A percentile compares a stretch with the other conserved stretches of the same genome.
Evolutionary conservation across 2,329 filamentous ascomycete species (phyloP).

Genomic region (Metarhizium album): DNA sequence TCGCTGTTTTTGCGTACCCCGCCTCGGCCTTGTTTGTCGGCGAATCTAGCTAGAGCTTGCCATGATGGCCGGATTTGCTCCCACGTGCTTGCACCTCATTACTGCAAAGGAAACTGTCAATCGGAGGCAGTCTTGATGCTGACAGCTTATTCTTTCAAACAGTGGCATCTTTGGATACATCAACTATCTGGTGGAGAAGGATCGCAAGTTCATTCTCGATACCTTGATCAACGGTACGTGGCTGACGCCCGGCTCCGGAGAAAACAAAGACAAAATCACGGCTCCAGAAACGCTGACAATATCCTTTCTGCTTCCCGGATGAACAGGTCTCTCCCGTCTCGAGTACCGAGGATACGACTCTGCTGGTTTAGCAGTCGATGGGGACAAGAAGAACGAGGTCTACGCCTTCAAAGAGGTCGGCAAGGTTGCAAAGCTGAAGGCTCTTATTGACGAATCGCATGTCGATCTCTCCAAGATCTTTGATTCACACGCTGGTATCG

Average conservation of each 20-base stretch:
- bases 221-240: slow-evolving; percentile 86
- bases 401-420: slow-evolving; percentile 98
- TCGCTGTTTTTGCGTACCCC: slow-evolving; percentile 7
- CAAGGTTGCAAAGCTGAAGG: slow-evolving; percentile 94
- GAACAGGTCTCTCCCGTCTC: slow-evolving; percentile 75
- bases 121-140: slow-evolving; percentile 14
- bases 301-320: slow-evolving; percentile 4
- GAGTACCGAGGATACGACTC: slow-evolving; percentile 99
- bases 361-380: slow-evolving; percentile 88
- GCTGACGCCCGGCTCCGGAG: background rate
- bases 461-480: slow-evolving; percentile 87
- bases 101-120: background rate
- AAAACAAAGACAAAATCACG: no score
- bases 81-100: background rate
- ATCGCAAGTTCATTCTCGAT: slow-evolving; percentile 90
- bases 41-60: background rate
- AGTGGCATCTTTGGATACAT: slow-evolving; percentile 98
- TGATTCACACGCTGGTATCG: slow-evolving; percentile 96
- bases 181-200: slow-evolving; percentile 98
- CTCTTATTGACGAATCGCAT: slow-evolving; percentile 76
- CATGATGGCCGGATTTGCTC: background rate
- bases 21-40: background rate
- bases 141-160: slow-evolving; percentile 13
- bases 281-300: slow-evolving; percentile 7
- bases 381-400: slow-evolving; percentile 98